Base-by-base conservation (phyloP, 106 monocot genomes). In the Dendrobium catenatum region DNA sequence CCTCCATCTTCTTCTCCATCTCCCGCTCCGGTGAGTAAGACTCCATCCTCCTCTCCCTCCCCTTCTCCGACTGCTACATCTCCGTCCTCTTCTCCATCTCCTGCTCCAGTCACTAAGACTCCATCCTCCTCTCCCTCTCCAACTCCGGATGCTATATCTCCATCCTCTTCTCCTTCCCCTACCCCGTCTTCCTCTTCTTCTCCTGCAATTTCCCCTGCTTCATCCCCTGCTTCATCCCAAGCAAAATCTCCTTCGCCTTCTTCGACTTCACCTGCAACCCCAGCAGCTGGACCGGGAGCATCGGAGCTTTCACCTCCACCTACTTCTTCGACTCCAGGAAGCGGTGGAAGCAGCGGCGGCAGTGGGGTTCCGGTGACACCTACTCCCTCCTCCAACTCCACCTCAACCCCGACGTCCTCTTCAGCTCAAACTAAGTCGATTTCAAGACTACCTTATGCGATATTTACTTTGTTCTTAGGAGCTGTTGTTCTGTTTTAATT, bases 51-150 rank as follows among this genome's bases (percentile, higher is more conserved):
- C 7, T 64, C 68, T 22, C 43, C 80, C 42, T 26, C 67, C 6
- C n/a, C 56, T 56, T 11, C 33, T 17, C 40, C 15, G 29, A 18
- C 0, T 79, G 49, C 9, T 15, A 46, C 75, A 27, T 70, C 89
- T 11, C 46, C 84, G 5, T 42, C 75, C 64, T 5, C 82, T 27
- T 44, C 86, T 22, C 64, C 73, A 13, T 7, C 55, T 43, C n/a
- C 7, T 3, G 8, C 70, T 0, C 31, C 41, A 8, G 13, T 2
- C 0, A 16, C 55, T 10, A 6, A 5, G 4, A 19, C 78, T 41
- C 40, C 78, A 4, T 2, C 55, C 6, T 10, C 78, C 40, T 47
- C 56, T 3, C 22, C 78, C 2, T 15, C 49, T 16, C 26, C 77
- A 6, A 4, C 31, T 51, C 24, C 77, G 6, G n/a, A 9, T 5